phyloP scores from a whole-genome alignment of 2,329 filamentous ascomycete species.

The Fusarium graminum region DNA sequence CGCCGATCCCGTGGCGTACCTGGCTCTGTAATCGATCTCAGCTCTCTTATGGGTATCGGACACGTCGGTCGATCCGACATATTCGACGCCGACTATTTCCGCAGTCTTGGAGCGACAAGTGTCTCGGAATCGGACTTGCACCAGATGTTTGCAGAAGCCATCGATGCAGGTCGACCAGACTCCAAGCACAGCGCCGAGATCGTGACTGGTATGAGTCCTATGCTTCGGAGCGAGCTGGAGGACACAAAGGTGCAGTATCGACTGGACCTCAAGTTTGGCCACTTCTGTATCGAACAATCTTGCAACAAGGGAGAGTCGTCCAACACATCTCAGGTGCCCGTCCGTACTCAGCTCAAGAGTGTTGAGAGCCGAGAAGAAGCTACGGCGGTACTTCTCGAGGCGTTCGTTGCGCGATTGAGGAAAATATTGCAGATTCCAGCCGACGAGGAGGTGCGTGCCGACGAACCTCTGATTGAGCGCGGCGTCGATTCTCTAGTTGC shows the following conservation, averaged over 20 bases:
- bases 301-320: background rate
- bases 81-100: background rate
- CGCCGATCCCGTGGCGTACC: slow-evolving; percentile 5
- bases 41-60: background rate
- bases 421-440: background rate
- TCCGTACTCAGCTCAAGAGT: background rate
- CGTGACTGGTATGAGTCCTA: background rate
- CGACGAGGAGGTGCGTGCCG: background rate
- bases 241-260: background rate
- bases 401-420: background rate
- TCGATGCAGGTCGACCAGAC: background rate
- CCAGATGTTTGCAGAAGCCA: background rate
- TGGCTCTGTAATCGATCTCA: background rate
- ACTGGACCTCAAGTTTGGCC: slow-evolving; percentile 1
- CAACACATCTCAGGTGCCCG: background rate
- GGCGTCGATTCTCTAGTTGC: slow-evolving; percentile 5
- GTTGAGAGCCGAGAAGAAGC: background rate
- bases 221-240: background rate
- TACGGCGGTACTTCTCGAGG: background rate
- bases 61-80: background rate
- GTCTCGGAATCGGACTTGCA: background rate
- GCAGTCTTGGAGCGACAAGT: background rate
- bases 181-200: background rate
- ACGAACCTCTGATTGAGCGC: background rate
- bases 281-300: background rate